These are phyloP conservation scores for Pseudovirgaria hyperparasitica DNA, from an alignment of 2,329 filamentous ascomycete genomes.

Conservation along the genomic window DNA sequence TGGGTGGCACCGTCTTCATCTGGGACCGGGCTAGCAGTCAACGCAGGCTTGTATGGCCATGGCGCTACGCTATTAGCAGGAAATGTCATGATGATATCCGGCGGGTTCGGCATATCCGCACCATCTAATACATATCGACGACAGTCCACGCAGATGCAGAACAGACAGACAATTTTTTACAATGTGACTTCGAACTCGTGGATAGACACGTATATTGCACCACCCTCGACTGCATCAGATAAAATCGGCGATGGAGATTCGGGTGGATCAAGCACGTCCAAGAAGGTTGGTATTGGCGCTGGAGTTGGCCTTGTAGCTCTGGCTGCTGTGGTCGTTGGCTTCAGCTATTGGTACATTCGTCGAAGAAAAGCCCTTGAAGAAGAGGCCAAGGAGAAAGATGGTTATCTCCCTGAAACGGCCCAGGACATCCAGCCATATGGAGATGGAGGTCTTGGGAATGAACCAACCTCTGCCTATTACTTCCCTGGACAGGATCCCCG, in stretches of 20 bases:
- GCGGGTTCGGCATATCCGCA: slow-evolving; percentile 41
- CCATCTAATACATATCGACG: slow-evolving; percentile 19
- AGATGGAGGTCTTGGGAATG: slow-evolving; percentile 21
- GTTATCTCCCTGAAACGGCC: slow-evolving; percentile 40
- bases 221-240: slow-evolving; percentile 12
- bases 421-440: slow-evolving; percentile 35
- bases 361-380: slow-evolving; percentile 27
- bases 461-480: slow-evolving; percentile 15
- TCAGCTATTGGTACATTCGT: slow-evolving; percentile 35
- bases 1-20: slow-evolving; percentile 51
- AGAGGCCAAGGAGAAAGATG: slow-evolving; percentile 38
- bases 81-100: slow-evolving; percentile 47
- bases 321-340: slow-evolving; percentile 26
- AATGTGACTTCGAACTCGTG: slow-evolving; percentile 49
- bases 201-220: slow-evolving; percentile 43
- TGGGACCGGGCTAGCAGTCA: slow-evolving; percentile 28
- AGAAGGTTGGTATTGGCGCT: slow-evolving; percentile 33
- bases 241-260: slow-evolving; percentile 6
- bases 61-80: slow-evolving; percentile 49
- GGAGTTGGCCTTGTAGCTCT: slow-evolving; percentile 32
- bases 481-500: slow-evolving; percentile 13
- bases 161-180: slow-evolving; percentile 41
- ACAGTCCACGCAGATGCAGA: slow-evolving; percentile 25
- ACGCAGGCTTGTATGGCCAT: slow-evolving; percentile 46
- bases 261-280: slow-evolving; percentile 29